Evolutionary conservation across 1,284 basidiomycete genomes (phyloP).

Genomic region (Apiotrichum brassicae): DNA sequence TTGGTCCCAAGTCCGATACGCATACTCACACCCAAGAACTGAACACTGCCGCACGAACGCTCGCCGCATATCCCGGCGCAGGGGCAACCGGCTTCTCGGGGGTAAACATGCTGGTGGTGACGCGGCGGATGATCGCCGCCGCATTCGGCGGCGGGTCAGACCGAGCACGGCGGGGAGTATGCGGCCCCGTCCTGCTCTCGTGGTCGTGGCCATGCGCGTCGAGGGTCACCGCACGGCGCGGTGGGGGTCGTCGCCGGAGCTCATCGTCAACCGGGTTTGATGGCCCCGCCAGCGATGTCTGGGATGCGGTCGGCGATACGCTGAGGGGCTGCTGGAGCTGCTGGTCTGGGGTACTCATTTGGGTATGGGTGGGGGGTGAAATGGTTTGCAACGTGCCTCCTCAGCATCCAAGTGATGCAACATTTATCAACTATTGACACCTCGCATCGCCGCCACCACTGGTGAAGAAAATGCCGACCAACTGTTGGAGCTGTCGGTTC

Average conservation of each 20-base stretch:
- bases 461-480: no score
- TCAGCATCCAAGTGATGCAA: no score
- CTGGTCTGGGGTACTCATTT: no score
- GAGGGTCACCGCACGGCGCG: conserved; percentile 5
- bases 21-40: conserved; percentile 45
- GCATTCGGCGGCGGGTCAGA: neutral
- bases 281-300: neutral
- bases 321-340: no score
- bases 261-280: conserved; percentile 13
- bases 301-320: neutral
- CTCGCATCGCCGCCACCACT: no score
- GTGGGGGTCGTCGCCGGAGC: conserved; percentile 4
- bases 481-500: no score
- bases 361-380: no score
- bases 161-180: neutral
- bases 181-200: neutral
- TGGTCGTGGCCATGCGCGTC: neutral
- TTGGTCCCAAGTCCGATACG: neutral
- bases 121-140: conserved; percentile 20
- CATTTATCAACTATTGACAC: no score
- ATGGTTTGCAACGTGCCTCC: no score
- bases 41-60: conserved; percentile 38
- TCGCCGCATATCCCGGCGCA: conserved; percentile 41
- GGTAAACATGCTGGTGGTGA: conserved; percentile 44
- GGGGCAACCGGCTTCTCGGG: conserved; percentile 41